Conservation (phyloP, 192 early-diverging fungal genomes). For the Backusella tuberculispora region DNA sequence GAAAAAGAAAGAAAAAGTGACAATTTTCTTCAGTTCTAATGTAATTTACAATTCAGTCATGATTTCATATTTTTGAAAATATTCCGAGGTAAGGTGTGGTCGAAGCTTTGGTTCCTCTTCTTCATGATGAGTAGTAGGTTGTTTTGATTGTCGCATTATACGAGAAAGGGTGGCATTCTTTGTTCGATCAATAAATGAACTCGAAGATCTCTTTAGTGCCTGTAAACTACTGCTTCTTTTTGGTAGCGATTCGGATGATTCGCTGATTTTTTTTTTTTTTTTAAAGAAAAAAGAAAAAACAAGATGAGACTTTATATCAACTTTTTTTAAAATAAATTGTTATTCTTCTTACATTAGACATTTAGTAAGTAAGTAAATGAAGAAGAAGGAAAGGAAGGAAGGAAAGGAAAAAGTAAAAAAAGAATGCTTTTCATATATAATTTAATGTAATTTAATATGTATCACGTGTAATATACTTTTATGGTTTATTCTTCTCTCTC, state of each 20-base stretch:
- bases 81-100: slow-evolving; percentile 25
- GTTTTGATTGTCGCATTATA: slow-evolving; percentile 4
- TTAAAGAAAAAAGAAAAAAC: too few species aligned
- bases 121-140: slow-evolving; percentile 3
- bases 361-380: background rate
- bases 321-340: too few species aligned
- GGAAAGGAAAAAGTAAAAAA: background rate
- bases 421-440: too few species aligned
- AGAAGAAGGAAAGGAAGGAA: background rate
- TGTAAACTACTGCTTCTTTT: slow-evolving; percentile 21
- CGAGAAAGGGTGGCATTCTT: slow-evolving; percentile 15
- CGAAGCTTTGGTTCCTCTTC: slow-evolving; percentile 15
- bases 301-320: too few species aligned
- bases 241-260: background rate
- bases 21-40: background rate
- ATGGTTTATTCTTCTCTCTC: too few species aligned
- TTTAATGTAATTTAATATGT: too few species aligned
- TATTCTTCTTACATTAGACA: background rate
- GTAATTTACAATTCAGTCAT: slow-evolving; percentile 68
- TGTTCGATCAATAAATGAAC: slow-evolving; percentile 21
- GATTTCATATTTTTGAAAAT: slow-evolving; percentile 68
- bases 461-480: too few species aligned
- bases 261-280: background rate
- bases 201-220: slow-evolving; percentile 9
- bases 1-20: background rate